Evolutionary conservation across 1,284 basidiomycete species (phyloP).

Genomic region (Naganishia sp.): DNA sequence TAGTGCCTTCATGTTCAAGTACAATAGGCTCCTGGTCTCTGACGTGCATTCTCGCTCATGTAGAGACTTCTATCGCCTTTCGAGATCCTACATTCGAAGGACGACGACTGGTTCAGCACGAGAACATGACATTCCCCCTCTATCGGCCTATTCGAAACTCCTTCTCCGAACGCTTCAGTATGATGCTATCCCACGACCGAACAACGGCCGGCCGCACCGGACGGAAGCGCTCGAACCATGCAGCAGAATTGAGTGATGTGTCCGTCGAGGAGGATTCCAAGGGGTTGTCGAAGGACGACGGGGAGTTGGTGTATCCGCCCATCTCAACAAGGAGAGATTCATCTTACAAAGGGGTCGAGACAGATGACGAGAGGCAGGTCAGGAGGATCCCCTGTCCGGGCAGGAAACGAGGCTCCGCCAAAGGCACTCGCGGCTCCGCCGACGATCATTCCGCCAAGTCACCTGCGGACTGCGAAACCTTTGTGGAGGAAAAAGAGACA

Average conservation of each 20-base stretch:
- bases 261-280: slow-evolving; percentile 16
- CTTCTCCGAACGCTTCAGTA: slow-evolving; percentile 2
- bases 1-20: neutral
- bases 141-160: slow-evolving; percentile 16
- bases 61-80: too few species aligned
- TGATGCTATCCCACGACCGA: neutral
- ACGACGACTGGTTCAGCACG: neutral
- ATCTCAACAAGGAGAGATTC: neutral
- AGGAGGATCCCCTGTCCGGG: slow-evolving; percentile 14
- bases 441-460: neutral
- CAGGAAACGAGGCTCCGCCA: slow-evolving; percentile 10
- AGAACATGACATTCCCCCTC: slow-evolving; percentile 20
- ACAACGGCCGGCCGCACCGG: slow-evolving; percentile 9
- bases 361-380: slow-evolving; percentile 9
- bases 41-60: neutral
- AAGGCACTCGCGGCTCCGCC: neutral
- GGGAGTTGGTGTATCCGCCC: neutral
- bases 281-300: neutral
- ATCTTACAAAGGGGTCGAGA: slow-evolving; percentile 3
- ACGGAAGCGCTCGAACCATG: slow-evolving; percentile 24
- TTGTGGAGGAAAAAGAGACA: too few species aligned
- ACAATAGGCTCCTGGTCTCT: neutral
- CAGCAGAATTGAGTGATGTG: slow-evolving; percentile 24
- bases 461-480: neutral
- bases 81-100: too few species aligned